Conservation (phyloP, 176 grass and related monocot species). For the Eragrostis curvula region DNA sequence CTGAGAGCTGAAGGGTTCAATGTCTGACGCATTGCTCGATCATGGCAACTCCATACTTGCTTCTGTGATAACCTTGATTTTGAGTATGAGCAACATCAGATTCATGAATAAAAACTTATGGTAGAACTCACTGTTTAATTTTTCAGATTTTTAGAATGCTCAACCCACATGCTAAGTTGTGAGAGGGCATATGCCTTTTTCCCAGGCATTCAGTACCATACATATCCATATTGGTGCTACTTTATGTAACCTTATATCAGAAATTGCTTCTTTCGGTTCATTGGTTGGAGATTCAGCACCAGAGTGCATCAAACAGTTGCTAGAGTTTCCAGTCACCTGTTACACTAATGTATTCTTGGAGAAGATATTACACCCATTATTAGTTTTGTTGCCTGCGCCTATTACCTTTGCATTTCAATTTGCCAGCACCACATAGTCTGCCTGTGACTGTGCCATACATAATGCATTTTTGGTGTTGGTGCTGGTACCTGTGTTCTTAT, state of each 20-base stretch:
- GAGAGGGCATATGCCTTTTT: not conserved
- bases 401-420: not conserved
- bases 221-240: not conserved
- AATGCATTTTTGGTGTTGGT: slow-evolving; percentile 10
- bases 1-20: slow-evolving; percentile 76
- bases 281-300: slow-evolving; percentile 2
- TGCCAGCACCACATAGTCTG: slow-evolving; percentile 9
- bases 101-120: slow-evolving; percentile 14
- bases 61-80: not conserved
- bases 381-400: not conserved
- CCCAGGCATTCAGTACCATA: not conserved
- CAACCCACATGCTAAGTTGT: slow-evolving; percentile 19
- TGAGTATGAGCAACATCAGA: not conserved
- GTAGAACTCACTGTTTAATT: slow-evolving; percentile 19
- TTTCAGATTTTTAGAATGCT: not conserved
- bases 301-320: not conserved
- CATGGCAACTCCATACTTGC: not conserved
- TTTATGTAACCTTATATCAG: not conserved
- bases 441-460: not conserved
- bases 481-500: not conserved
- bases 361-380: not conserved
- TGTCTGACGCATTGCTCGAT: slow-evolving; percentile 20
- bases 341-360: not conserved
- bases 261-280: not conserved
- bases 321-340: not conserved